Evolutionary conservation across 2,329 filamentous ascomycete genomes (phyloP).

Genomic region (Aspergillus sp.): DNA sequence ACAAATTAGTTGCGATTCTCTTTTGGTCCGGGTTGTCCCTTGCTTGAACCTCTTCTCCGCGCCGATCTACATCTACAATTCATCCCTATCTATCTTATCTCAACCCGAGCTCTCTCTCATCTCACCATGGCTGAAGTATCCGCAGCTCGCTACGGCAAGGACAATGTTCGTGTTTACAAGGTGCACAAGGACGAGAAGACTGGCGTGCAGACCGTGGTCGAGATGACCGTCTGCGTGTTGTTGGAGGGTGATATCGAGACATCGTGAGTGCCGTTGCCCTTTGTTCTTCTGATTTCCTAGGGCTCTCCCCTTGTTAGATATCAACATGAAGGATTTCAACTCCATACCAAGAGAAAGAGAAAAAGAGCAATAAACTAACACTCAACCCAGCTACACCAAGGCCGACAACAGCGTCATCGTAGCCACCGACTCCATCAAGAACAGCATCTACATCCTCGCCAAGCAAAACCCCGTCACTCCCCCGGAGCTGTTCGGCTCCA

Average conservation of each 20-base stretch:
- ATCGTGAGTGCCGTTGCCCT: conserved; percentile 56
- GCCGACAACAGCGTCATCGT: conserved; percentile 96
- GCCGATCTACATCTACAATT: background rate
- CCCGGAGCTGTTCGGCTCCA: conserved; percentile 85
- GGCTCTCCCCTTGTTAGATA: too few relatives aligned
- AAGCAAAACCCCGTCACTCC: conserved; percentile 91
- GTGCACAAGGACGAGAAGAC: conserved; percentile 76
- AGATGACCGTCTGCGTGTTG: conserved; percentile 92
- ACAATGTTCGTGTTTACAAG: conserved; percentile 98
- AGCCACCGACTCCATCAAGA: conserved; percentile 97
- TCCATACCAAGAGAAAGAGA: too few relatives aligned
- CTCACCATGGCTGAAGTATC: conserved; percentile 41
- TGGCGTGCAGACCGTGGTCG: conserved; percentile 79
- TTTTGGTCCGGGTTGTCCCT: background rate
- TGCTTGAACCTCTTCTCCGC: background rate
- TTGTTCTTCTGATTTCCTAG: background rate
- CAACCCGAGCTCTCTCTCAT: background rate
- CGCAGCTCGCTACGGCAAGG: conserved; percentile 61
- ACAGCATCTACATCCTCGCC: conserved; percentile 91
- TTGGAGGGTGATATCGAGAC: conserved; percentile 89
- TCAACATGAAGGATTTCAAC: too few relatives aligned
- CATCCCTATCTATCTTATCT: background rate
- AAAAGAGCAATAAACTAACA: background rate
- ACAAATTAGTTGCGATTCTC: background rate
- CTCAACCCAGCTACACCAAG: conserved; percentile 71